These are phyloP conservation scores for Xylaria sp. DNA, from an alignment of 2,329 filamentous ascomycete species.

Conservation along the genomic window DNA sequence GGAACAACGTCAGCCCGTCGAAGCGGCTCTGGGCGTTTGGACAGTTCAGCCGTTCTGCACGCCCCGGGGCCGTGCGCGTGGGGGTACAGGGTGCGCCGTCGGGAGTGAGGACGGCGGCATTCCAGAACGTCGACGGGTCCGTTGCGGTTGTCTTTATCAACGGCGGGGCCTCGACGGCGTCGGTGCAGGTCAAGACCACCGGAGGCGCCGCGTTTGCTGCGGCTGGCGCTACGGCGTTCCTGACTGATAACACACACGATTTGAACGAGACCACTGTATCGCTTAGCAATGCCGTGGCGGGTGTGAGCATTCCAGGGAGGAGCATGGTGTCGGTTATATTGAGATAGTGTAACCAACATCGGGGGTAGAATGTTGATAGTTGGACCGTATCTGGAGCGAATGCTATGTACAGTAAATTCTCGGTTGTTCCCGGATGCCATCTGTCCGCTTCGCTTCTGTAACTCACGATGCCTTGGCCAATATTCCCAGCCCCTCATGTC, in stretches of 20 bases:
- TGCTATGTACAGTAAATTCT: too few species aligned
- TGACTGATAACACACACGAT: slow-evolving; percentile 33
- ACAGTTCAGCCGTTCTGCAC: slow-evolving; percentile 28
- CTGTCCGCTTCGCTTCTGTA: too few species aligned
- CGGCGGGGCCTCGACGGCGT: slow-evolving; percentile 16
- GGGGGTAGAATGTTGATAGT: too few species aligned
- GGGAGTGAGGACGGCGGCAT: slow-evolving; percentile 22
- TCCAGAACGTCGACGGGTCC: slow-evolving; percentile 31
- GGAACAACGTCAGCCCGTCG: slow-evolving; percentile 14
- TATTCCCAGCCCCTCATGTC: too few species aligned
- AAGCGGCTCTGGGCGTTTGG: slow-evolving; percentile 29
- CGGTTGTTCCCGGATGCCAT: too few species aligned
- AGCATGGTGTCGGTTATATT: slow-evolving; percentile 24
- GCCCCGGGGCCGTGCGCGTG: slow-evolving; percentile 26
- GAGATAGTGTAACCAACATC: background rate
- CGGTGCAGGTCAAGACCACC: slow-evolving; percentile 18
- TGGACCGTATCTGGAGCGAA: too few species aligned
- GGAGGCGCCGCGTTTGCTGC: slow-evolving; percentile 22
- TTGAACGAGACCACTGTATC: slow-evolving; percentile 24
- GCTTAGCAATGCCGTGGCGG: slow-evolving; percentile 9
- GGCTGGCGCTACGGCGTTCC: slow-evolving; percentile 17
- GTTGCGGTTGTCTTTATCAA: slow-evolving; percentile 33
- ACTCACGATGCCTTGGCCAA: too few species aligned
- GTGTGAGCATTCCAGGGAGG: slow-evolving; percentile 15
- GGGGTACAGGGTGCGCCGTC: slow-evolving; percentile 24